A percentile compares a stretch with the other conserved stretches of the same genome.
These are phyloP conservation scores for Schizonepeta tenuifolia DNA, from an alignment of 257 asterid genomes.

Conservation along the genomic window DNA sequence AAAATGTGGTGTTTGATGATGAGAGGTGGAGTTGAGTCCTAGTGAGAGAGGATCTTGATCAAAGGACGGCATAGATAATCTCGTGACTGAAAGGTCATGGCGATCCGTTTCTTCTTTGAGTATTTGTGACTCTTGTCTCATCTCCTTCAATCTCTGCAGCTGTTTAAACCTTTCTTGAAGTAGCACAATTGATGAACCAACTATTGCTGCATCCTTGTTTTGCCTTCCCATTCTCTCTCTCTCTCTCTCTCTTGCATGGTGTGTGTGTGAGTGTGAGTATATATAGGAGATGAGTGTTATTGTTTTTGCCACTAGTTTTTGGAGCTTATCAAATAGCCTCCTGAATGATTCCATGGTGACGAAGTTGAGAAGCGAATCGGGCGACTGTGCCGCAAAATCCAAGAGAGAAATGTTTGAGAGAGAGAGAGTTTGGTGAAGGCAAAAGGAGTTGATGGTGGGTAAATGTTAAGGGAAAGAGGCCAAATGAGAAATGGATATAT, in stretches of 20 bases:
- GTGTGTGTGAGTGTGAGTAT: slow-evolving; percentile 21
- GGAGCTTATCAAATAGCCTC: slow-evolving; percentile 36
- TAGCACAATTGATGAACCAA: slow-evolving; percentile 51
- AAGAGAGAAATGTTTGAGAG: slow-evolving; percentile 34
- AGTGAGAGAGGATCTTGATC: slow-evolving; percentile 43
- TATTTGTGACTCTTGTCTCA: slow-evolving; percentile 45
- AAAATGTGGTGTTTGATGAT: slow-evolving; percentile 7
- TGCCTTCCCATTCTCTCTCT: slow-evolving; percentile 40
- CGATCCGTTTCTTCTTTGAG: slow-evolving; percentile 12
- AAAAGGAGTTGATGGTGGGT: slow-evolving; percentile 30
- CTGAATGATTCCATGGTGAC: slow-evolving; percentile 38
- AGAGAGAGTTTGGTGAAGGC: slow-evolving; percentile 34
- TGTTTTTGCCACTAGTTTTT: slow-evolving; percentile 38
- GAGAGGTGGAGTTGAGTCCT: slow-evolving; percentile 35
- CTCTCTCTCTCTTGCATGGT: background rate
- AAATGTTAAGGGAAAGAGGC: slow-evolving; percentile 39
- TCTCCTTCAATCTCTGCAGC: slow-evolving; percentile 54
- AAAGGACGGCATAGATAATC: background rate
- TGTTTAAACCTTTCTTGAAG: slow-evolving; percentile 52
- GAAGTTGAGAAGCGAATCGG: slow-evolving; percentile 31
- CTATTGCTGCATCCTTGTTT: slow-evolving; percentile 34
- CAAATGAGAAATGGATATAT: slow-evolving; percentile 32
- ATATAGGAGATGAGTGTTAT: slow-evolving; percentile 34
- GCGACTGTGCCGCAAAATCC: slow-evolving; percentile 39
- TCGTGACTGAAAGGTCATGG: slow-evolving; percentile 17